Evolutionary conservation across 805 yeast genomes (phyloP).

Genomic region (Ogataea zsoltii): DNA sequence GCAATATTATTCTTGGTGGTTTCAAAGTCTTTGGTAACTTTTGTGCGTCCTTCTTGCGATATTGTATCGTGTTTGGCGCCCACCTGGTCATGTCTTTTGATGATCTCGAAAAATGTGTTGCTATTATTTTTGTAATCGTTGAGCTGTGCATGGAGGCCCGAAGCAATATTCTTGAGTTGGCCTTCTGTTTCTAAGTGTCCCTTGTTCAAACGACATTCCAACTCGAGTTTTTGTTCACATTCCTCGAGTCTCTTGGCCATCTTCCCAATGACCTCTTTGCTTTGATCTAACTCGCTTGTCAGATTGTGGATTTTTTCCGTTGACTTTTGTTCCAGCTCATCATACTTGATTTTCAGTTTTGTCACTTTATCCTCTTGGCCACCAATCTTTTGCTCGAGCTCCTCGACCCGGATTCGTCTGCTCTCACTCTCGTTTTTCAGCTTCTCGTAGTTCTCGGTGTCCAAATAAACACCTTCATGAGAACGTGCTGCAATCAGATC

Average conservation of each 20-base stretch:
- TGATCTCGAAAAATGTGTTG: conserved; percentile 10
- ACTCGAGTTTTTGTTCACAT: conserved; percentile 9
- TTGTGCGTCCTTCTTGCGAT: not conserved
- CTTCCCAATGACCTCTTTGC: not conserved
- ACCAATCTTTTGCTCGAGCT: conserved; percentile 48
- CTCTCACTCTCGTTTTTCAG: conserved; percentile 47
- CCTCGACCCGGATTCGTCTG: conserved; percentile 48
- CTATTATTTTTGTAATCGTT: conserved; percentile 7
- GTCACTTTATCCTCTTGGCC: conserved; percentile 49
- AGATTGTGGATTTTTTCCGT: conserved; percentile 4
- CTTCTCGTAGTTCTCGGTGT: conserved; percentile 49
- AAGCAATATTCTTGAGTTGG: conserved; percentile 7
- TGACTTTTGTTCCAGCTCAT: conserved; percentile 22
- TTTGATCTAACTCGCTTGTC: conserved; percentile 6
- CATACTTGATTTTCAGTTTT: conserved; percentile 42
- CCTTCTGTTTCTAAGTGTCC: conserved; percentile 17
- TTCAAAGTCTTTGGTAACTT: not conserved
- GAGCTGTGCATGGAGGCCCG: conserved; percentile 10
- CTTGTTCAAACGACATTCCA: conserved; percentile 16
- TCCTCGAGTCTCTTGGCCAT: conserved; percentile 2
- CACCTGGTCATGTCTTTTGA: conserved; percentile 6
- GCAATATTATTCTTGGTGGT: not conserved
- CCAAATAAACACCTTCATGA: conserved; percentile 67
- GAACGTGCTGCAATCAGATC: conserved; percentile 65
- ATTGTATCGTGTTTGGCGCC: not conserved